Base-by-base conservation (phyloP, 805 yeast genomes). In the Saccharomycopsis guyanensis region DNA sequence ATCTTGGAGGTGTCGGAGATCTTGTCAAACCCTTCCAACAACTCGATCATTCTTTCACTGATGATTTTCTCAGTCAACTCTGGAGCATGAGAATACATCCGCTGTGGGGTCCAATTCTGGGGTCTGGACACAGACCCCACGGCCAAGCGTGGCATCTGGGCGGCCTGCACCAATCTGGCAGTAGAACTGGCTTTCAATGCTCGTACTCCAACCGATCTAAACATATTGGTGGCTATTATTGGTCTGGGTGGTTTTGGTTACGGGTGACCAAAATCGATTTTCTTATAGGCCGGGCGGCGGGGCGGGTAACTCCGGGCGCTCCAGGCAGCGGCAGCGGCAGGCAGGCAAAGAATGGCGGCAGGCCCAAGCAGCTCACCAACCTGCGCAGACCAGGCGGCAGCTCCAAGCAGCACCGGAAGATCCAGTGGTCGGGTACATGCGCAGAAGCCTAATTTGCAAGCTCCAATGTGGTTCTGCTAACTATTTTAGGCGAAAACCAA, bases 1-100 rank as follows among this genome's bases (percentile, higher is more conserved):
- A 65, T 55, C 35, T 57, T 54, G 39, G 44, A 35, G n/a, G 44
- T 29, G 34, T 50, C 53, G 4, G 32, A 36, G 13, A 48, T 38
- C 43, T 79, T 80, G 55, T 74, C 80, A 63, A 74, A 80, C 6
- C 82, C 78, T 62, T 80, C 84, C 53, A 80, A 68, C 56, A 80
- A 64, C 57, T 80, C 85, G 46, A 78, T 58, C 46, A 80, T 68
- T 67, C 87, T 72, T 56, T 77, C 82, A 44, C 67, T 68, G 45
- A 82, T 76, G 33, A 74, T 60, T n/a, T 80, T 85, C 60, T 73
- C 75, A 38, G 83, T 75, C 55, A 80, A 68, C 25, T 73, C 70
- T 24, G 85, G 82, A 51, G 75, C 76, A 42, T 70, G 72, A 31
- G 84, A 77, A 62, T 80, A 80, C 40, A 35, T 10, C 10, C 37